Evolutionary conservation across 805 yeast genomes (phyloP).

Genomic region (Jamesozyma lodderae): DNA sequence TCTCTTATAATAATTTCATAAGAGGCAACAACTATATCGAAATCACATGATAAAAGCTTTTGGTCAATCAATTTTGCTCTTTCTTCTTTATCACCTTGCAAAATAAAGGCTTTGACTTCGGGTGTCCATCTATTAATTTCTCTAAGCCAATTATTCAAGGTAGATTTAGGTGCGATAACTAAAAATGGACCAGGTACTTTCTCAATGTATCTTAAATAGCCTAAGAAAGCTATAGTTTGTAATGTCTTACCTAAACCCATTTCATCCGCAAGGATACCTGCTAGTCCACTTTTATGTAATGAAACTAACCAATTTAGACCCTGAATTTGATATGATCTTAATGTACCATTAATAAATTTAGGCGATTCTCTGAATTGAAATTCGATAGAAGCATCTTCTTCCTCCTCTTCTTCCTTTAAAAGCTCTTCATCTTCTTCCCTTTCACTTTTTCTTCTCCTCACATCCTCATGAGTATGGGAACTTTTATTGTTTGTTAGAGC

Average conservation of each 20-base stretch:
- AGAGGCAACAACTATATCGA: slow-evolving; percentile 64
- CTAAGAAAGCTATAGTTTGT: slow-evolving; percentile 69
- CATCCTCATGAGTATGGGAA: slow-evolving; percentile 6
- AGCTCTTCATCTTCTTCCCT: slow-evolving; percentile 73
- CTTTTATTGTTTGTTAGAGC: slow-evolving; percentile 10
- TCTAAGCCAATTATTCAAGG: slow-evolving; percentile 72
- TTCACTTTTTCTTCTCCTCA: slow-evolving; percentile 59
- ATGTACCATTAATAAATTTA: slow-evolving; percentile 50
- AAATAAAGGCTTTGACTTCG: slow-evolving; percentile 57
- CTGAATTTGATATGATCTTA: slow-evolving; percentile 70
- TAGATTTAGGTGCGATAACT: slow-evolving; percentile 71
- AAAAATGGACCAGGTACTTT: slow-evolving; percentile 62
- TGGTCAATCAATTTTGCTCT: slow-evolving; percentile 46
- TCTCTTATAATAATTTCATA: slow-evolving; percentile 73
- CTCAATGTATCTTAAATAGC: slow-evolving; percentile 56
- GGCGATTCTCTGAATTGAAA: slow-evolving; percentile 75
- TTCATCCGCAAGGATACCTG: slow-evolving; percentile 77
- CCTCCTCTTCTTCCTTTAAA: slow-evolving; percentile 43
- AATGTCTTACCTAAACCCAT: slow-evolving; percentile 81
- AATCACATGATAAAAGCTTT: slow-evolving; percentile 47
- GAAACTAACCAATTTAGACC: slow-evolving; percentile 75
- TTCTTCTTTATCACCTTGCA: slow-evolving; percentile 68
- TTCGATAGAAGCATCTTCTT: slow-evolving; percentile 16
- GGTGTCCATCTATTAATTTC: slow-evolving; percentile 77
- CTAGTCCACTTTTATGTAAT: slow-evolving; percentile 54